A percentile compares a stretch with the other conserved stretches of the same genome.
These are phyloP conservation scores for Chlorella sp. DNA, from an alignment of 139 green algal genomes.

Conservation along the genomic window DNA sequence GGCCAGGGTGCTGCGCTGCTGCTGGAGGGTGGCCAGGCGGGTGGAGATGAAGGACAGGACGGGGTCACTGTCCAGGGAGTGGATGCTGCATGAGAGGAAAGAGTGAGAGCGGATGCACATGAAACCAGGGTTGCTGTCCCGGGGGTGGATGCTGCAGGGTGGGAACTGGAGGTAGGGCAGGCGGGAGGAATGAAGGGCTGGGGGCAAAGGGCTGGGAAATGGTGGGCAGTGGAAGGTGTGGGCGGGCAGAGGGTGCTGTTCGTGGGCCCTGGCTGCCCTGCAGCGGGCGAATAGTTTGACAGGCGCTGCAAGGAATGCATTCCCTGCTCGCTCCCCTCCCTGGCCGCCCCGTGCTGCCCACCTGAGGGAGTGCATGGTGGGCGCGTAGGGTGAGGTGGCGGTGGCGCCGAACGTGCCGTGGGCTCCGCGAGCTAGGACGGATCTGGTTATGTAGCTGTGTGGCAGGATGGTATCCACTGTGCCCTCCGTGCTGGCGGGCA, in stretches of 20 bases:
- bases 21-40: neutral
- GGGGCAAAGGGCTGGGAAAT: too few relatives aligned
- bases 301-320: too few relatives aligned
- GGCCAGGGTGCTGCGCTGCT: neutral
- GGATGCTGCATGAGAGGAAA: neutral
- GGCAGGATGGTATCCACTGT: neutral
- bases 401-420: neutral
- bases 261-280: too few relatives aligned
- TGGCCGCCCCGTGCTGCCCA: neutral
- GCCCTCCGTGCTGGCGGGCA: neutral
- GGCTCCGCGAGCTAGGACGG: neutral
- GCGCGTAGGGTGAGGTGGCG: neutral
- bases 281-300: too few relatives aligned
- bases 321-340: neutral
- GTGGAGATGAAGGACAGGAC: constrained; percentile 14
- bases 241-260: too few relatives aligned
- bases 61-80: neutral
- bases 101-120: too few relatives aligned
- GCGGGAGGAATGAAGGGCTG: too few relatives aligned
- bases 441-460: neutral
- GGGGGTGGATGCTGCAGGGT: neutral
- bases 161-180: too few relatives aligned
- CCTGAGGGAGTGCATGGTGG: neutral
- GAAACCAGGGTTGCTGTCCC: too few relatives aligned
- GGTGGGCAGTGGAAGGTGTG: too few relatives aligned